Evolutionary conservation across 2,329 filamentous ascomycete species (phyloP), one percentile per base, ranked within the genome.

Genomic region (Neoscytalidium dimidiatum): DNA sequence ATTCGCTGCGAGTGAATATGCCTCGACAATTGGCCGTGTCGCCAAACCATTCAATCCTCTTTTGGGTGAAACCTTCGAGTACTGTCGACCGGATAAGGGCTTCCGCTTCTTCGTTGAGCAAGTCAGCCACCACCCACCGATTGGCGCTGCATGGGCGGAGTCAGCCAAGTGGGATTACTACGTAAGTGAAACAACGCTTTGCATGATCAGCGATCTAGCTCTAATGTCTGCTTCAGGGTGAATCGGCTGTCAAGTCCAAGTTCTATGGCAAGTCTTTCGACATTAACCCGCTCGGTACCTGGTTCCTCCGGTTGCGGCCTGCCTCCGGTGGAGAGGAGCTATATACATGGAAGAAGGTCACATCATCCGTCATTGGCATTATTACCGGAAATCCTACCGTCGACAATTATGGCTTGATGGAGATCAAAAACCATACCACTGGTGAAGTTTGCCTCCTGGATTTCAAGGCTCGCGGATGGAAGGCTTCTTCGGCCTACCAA

Each of bases 261-360:
- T 99, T 99, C 75, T 96, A 97, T 74, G 95, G 95, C 71, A 96
- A 94, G 75, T 97, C 94, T 0, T 98, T 99, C 74, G 95, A 99
- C 71, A 93, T 98, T 78, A 96, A 97, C 73, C 94, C 92, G 3
- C 86, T 98, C 9, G 95, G 95, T 35, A 99, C 95, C 7, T 99
- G 95, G 95, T 99, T 98, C 81, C 81, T 98, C 66, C 92, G 86
- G 73, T 83, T 99, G 29, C 89, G 92, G 1, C 92, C 94, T 0
- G 86, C 85, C 0, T 83, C 87, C 3, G 92, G 90, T 3, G 90
- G 88, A 9, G 89, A 91, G 68, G 95, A 99, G 70, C 82, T 97
- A 1, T 99, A 96, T 79, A 97, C 94, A 0, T 99, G 95, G 95
- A 98, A 97, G 80, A 99, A 99, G 81, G 93, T 97, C 19, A 98